Conservation (phyloP, 2,329 filamentous ascomycete genomes). For the Helotiales sp. region DNA sequence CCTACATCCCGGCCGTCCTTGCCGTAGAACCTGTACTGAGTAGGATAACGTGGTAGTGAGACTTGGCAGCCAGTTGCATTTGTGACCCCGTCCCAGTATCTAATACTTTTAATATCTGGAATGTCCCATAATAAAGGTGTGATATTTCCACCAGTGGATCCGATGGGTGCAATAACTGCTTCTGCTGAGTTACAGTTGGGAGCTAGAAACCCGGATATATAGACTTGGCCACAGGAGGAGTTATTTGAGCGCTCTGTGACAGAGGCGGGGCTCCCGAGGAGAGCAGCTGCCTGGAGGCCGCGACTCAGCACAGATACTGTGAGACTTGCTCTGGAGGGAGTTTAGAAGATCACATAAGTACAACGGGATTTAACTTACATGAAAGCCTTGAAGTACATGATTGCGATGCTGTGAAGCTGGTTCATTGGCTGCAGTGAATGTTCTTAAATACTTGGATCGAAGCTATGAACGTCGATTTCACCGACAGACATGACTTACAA, state of each 20-base stretch:
- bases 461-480: too few species aligned
- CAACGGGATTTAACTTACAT: not conserved
- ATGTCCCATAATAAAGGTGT: slow-evolving; percentile 1
- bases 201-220: slow-evolving; percentile 2
- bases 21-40: slow-evolving; percentile 3
- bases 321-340: not conserved
- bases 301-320: slow-evolving; percentile 1
- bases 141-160: not conserved
- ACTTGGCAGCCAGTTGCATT: not conserved
- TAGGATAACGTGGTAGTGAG: not conserved
- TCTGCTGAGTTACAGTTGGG: slow-evolving; percentile 2
- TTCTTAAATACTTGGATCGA: not conserved
- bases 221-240: slow-evolving; percentile 1
- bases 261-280: slow-evolving; percentile 1
- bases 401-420: not conserved
- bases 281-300: not conserved
- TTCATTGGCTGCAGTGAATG: not conserved
- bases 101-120: slow-evolving; percentile 9
- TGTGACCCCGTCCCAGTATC: not conserved
- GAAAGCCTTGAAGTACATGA: not conserved
- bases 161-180: slow-evolving; percentile 1
- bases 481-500: too few species aligned
- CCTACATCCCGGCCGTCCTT: not conserved
- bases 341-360: not conserved
- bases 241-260: slow-evolving; percentile 8